These are phyloP conservation scores for Wallacemonas sp. DNA, from an alignment of 208 protist species.

Conservation along the genomic window DNA sequence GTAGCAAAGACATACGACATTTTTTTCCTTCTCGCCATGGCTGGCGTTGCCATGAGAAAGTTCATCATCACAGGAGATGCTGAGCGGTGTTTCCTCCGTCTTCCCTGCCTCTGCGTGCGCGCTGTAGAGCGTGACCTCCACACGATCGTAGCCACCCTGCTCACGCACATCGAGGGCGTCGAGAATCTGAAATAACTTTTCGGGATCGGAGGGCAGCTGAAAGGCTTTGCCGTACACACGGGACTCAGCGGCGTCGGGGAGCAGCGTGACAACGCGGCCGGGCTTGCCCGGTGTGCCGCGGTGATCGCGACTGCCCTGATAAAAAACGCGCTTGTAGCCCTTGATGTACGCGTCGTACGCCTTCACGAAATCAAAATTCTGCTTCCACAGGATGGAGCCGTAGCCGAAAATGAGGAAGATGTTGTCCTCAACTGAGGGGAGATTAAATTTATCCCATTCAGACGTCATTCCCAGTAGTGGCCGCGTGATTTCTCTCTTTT, in stretches of 20 bases:
- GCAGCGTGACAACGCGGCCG: conserved; percentile 78
- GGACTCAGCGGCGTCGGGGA: conserved; percentile 26
- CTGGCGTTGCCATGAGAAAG: too few relatives aligned
- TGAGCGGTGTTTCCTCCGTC: background rate
- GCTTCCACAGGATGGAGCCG: conserved; percentile 86
- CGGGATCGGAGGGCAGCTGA: conserved; percentile 56
- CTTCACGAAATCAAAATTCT: conserved; percentile 73
- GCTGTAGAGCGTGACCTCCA: conserved; percentile 49
- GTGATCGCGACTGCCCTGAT: conserved; percentile 79
- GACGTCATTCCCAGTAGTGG: background rate
- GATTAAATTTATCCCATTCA: conserved; percentile 24
- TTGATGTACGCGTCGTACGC: conserved; percentile 67
- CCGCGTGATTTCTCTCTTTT: too few relatives aligned
- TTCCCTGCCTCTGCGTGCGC: conserved; percentile 15
- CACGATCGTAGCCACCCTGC: conserved; percentile 60
- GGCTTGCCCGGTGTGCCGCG: conserved; percentile 62
- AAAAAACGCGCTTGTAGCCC: conserved; percentile 76
- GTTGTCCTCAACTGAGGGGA: conserved; percentile 47
- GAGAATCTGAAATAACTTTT: conserved; percentile 46
- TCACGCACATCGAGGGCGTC: conserved; percentile 63
- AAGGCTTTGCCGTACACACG: conserved; percentile 74
- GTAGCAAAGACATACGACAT: conserved; percentile 64
- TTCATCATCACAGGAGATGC: too few relatives aligned
- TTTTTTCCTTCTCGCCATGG: conserved; percentile 15
- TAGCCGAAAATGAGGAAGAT: conserved; percentile 83